Percentiles rank a stretch among this genome's conserved stretches.
These are phyloP conservation scores for Marvania coccoides DNA, from an alignment of 139 green algal genomes.

Conservation along the genomic window DNA sequence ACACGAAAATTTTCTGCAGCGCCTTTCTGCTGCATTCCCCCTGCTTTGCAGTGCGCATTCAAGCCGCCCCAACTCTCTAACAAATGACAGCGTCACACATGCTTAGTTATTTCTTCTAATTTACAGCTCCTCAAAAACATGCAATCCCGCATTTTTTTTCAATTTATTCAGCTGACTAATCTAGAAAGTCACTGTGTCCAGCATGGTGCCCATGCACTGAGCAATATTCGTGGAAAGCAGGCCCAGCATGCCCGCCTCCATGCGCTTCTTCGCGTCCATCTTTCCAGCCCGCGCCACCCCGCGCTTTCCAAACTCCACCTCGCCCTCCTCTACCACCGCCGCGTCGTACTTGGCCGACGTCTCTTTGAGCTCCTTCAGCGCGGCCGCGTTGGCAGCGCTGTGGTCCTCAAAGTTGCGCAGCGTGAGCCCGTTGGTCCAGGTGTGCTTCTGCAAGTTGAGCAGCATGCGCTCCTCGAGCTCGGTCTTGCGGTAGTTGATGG, in stretches of 20 bases:
- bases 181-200: slow-evolving; percentile 93
- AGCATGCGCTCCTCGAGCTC: slow-evolving; percentile 98
- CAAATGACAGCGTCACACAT: too few species aligned
- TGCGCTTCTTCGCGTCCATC: slow-evolving; percentile 95
- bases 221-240: slow-evolving; percentile 94
- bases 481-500: slow-evolving; percentile 98
- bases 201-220: slow-evolving; percentile 88
- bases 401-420: slow-evolving; percentile 68
- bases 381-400: slow-evolving; percentile 64
- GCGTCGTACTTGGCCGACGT: slow-evolving; percentile 73
- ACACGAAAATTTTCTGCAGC: too few species aligned
- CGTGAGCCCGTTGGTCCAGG: slow-evolving; percentile 83
- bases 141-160: too few species aligned
- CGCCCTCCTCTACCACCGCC: slow-evolving; percentile 86
- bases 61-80: too few species aligned
- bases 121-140: not conserved
- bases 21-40: too few species aligned
- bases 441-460: slow-evolving; percentile 91
- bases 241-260: slow-evolving; percentile 57
- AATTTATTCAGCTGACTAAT: too few species aligned
- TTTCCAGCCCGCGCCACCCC: slow-evolving; percentile 81
- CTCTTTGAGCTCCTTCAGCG: slow-evolving; percentile 70
- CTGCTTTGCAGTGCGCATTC: too few species aligned
- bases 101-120: not conserved
- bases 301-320: slow-evolving; percentile 70